Evolutionary conservation across 768 basidiomycete species (phyloP).

Genomic region (Favolaschia claudopus): DNA sequence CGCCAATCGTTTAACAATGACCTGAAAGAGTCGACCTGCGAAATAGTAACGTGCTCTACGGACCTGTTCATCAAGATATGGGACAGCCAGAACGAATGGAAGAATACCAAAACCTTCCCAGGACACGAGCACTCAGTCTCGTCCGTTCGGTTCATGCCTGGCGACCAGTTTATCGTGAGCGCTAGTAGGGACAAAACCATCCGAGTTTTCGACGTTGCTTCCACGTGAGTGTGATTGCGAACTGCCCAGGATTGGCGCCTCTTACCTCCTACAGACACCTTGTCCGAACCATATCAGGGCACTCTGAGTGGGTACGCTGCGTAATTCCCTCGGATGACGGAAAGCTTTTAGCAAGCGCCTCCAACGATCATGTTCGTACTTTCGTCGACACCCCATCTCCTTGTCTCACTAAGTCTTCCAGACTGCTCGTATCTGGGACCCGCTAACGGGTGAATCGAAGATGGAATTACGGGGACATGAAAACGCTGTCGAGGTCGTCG

Average conservation of each 20-base stretch:
- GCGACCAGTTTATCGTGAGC: slow-evolving; percentile 83
- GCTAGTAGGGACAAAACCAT: slow-evolving; percentile 90
- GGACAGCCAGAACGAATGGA: slow-evolving; percentile 91
- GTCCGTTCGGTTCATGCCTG: slow-evolving; percentile 83
- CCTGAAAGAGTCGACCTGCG: not conserved
- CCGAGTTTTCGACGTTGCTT: slow-evolving; percentile 85
- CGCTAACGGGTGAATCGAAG: slow-evolving; percentile 76
- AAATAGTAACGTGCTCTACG: slow-evolving; percentile 73
- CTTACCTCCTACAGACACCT: slow-evolving; percentile 61
- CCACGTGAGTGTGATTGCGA: slow-evolving; percentile 64
- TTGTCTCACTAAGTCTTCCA: slow-evolving; percentile 39
- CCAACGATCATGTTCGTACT: slow-evolving; percentile 81
- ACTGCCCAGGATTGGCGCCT: slow-evolving; percentile 3
- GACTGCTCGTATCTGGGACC: slow-evolving; percentile 84
- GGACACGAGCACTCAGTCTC: slow-evolving; percentile 95
- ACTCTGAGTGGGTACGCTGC: slow-evolving; percentile 86
- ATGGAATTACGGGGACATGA: slow-evolving; percentile 88
- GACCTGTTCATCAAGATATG: slow-evolving; percentile 93
- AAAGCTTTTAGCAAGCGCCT: slow-evolving; percentile 77
- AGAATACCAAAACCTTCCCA: slow-evolving; percentile 84
- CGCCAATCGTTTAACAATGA: not conserved
- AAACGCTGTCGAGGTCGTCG: slow-evolving; percentile 82
- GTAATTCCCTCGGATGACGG: slow-evolving; percentile 76
- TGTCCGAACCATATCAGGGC: slow-evolving; percentile 76
- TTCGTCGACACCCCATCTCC: not conserved